Evolutionary conservation across 2,329 filamentous ascomycete species (phyloP).

Genomic region (Penicillium sumatraense): DNA sequence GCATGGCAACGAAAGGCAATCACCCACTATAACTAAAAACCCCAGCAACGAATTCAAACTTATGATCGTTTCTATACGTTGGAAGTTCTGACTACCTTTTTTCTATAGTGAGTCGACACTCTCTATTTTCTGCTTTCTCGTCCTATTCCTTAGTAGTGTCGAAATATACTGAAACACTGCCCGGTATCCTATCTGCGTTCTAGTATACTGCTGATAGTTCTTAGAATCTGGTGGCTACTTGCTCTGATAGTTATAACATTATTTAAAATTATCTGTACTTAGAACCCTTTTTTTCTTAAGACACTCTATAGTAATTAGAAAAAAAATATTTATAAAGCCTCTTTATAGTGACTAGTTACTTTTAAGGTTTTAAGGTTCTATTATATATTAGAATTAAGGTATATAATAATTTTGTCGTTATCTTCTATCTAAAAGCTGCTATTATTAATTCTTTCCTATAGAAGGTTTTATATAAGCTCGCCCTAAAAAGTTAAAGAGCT

Average conservation of each 20-base stretch:
- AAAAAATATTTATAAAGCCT: constrained; percentile 40
- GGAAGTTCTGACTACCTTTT: constrained; percentile 28
- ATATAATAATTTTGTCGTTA: constrained; percentile 20
- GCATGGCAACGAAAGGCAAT: background rate
- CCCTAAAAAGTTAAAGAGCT: constrained; percentile 31
- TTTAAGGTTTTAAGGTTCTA: constrained; percentile 34
- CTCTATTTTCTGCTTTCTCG: constrained; percentile 33
- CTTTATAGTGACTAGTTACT: constrained; percentile 42
- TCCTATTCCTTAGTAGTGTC: constrained; percentile 32
- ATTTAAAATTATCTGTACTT: constrained; percentile 28
- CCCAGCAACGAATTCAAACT: constrained; percentile 39
- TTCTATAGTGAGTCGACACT: constrained; percentile 20
- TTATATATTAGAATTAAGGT: constrained; percentile 28
- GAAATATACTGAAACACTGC: constrained; percentile 29
- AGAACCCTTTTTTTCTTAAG: constrained; percentile 12
- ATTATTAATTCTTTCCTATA: constrained; percentile 23
- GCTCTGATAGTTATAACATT: constrained; percentile 19
- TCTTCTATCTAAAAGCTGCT: constrained; percentile 19
- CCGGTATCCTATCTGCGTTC: constrained; percentile 31
- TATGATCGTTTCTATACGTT: constrained; percentile 42
- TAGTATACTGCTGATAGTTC: constrained; percentile 35
- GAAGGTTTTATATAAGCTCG: constrained; percentile 27
- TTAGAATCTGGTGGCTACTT: constrained; percentile 35
- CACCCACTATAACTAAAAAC: constrained; percentile 25
- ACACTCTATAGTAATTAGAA: constrained; percentile 25